These are phyloP conservation scores for Gossypium herbaceum DNA, from an alignment of 345 rosid genomes.

Conservation along the genomic window DNA sequence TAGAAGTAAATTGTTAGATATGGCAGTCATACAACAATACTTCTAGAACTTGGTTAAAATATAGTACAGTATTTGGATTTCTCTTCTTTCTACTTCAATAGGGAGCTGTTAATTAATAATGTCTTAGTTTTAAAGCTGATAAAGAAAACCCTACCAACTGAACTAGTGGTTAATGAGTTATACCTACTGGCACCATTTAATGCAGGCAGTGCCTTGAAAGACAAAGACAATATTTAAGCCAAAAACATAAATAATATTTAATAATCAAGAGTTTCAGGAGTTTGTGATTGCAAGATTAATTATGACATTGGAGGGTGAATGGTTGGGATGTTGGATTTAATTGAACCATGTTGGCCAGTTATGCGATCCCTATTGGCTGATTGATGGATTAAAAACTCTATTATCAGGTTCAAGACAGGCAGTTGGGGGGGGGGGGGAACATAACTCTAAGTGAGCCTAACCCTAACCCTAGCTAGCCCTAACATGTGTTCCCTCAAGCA, in stretches of 20 bases:
- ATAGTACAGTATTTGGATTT: neutral
- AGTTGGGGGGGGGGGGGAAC: neutral
- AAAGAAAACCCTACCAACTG: neutral
- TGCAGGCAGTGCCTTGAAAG: conserved; percentile 8
- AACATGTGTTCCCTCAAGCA: conserved; percentile 15
- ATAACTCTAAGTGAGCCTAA: conserved; percentile 17
- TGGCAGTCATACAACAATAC: neutral
- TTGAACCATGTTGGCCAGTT: too few relatives aligned
- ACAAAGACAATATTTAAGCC: neutral
- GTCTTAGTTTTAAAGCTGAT: neutral
- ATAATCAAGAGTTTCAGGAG: conserved; percentile 15
- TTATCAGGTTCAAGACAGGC: neutral
- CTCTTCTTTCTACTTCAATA: neutral
- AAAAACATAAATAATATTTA: neutral
- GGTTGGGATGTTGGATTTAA: conserved; percentile 3
- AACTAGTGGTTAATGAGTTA: neutral
- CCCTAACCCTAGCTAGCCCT: conserved; percentile 24
- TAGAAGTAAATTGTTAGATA: neutral
- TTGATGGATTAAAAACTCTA: neutral
- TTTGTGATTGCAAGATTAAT: neutral
- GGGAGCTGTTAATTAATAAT: neutral
- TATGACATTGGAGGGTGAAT: neutral
- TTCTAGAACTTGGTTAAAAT: neutral
- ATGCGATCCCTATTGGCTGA: too few relatives aligned
- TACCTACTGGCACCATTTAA: conserved; percentile 11